phyloP scores from a whole-genome alignment of 129 eudicot species.

The Arctium minus region DNA sequence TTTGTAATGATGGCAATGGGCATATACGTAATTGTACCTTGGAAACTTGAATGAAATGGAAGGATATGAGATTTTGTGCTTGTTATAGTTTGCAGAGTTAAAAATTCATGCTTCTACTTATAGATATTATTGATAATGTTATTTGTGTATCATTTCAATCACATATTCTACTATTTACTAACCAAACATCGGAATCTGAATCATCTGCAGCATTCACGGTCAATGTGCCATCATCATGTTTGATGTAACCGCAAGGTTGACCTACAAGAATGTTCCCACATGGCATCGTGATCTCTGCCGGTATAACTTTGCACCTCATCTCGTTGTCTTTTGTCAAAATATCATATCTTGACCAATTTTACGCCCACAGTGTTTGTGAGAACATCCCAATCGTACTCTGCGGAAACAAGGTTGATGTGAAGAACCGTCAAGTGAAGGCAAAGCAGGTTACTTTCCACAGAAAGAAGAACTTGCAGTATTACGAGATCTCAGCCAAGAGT shows the following conservation, averaged over 20 bases:
- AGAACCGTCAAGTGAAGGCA: constrained; percentile 63
- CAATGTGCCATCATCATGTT: constrained; percentile 60
- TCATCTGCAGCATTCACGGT: constrained; percentile 47
- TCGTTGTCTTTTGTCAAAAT: background rate
- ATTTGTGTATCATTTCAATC: background rate
- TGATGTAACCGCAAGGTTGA: constrained; percentile 58
- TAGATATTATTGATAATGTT: background rate
- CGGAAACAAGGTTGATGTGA: constrained; percentile 68
- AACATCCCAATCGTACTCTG: constrained; percentile 54
- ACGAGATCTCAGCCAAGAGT: constrained; percentile 67
- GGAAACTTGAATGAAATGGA: background rate
- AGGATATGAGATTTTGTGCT: background rate
- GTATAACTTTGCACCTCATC: background rate
- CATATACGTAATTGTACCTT: background rate
- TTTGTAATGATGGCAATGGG: background rate
- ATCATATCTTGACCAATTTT: background rate
- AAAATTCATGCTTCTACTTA: too few species aligned
- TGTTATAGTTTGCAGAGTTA: background rate
- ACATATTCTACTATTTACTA: background rate
- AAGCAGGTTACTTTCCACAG: constrained; percentile 67
- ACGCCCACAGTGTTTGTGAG: constrained; percentile 41
- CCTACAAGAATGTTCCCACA: constrained; percentile 54
- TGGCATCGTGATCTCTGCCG: constrained; percentile 64
- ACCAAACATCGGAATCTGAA: background rate
- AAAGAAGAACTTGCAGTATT: constrained; percentile 63